Conservation (phyloP, 129 eudicot genomes). For the Deinandra increscens region DNA sequence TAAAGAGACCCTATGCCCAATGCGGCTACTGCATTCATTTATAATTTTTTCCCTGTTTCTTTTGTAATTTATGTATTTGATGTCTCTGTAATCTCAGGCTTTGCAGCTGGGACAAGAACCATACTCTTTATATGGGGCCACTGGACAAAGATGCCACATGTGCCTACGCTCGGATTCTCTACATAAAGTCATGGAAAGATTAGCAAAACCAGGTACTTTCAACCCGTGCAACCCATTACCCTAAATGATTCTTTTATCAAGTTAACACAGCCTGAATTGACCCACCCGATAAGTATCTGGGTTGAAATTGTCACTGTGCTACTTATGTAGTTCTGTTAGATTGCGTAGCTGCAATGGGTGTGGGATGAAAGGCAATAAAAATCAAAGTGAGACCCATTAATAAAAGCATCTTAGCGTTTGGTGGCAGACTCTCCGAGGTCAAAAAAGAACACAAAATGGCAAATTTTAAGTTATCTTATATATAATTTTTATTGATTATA, state of each 20-base stretch:
- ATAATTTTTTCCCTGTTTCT: not conserved
- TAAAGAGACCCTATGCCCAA: not conserved
- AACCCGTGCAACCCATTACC: not conserved
- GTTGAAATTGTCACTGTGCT: not conserved
- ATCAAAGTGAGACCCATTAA: not conserved
- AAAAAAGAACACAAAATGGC: conserved; percentile 1
- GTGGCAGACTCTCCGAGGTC: not conserved
- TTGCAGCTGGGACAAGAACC: conserved; percentile 87
- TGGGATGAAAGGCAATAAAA: not conserved
- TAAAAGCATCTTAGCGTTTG: not conserved
- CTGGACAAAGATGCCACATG: conserved; percentile 80
- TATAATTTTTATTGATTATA: not conserved
- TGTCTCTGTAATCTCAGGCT: conserved; percentile 47
- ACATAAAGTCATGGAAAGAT: conserved; percentile 72
- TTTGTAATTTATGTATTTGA: not conserved
- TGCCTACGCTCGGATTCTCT: conserved; percentile 79
- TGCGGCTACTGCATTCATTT: not conserved
- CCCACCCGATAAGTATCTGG: not conserved
- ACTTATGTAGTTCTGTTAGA: not conserved
- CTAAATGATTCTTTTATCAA: not conserved
- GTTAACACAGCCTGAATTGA: not conserved
- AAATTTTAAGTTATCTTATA: not conserved
- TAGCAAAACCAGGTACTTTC: conserved; percentile 75
- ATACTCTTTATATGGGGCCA: conserved; percentile 45
- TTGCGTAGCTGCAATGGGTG: not conserved